Conservation (phyloP, 345 rosid genomes). For the Rhodomyrtus tomentosa region DNA sequence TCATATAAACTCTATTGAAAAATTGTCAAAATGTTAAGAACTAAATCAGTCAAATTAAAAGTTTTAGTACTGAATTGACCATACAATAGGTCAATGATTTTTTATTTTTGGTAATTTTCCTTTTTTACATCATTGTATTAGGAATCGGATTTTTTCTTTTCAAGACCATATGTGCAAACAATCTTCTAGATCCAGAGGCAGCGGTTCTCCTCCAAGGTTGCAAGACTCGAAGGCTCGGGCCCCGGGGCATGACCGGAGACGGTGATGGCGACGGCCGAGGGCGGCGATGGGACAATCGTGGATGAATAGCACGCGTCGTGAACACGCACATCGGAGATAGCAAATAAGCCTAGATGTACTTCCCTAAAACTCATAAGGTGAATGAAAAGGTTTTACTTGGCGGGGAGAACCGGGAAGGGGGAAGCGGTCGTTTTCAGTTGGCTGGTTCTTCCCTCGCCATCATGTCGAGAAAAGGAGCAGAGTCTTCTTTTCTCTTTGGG, state of each 20-base stretch:
- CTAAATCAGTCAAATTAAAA: too few species aligned
- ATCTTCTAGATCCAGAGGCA: not conserved
- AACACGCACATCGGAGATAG: not conserved
- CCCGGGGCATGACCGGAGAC: too few species aligned
- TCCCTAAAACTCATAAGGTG: not conserved
- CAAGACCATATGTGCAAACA: not conserved
- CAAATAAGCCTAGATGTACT: not conserved
- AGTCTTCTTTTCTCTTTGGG: not conserved
- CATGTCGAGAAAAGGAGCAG: not conserved
- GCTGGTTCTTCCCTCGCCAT: not conserved
- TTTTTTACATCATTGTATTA: not conserved
- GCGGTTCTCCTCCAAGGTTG: not conserved
- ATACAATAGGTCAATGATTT: too few species aligned
- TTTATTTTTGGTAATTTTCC: too few species aligned
- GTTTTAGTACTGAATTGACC: too few species aligned
- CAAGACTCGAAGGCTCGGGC: too few species aligned
- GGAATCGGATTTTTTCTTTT: not conserved
- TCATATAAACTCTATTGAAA: too few species aligned
- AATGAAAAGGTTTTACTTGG: not conserved
- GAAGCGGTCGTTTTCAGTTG: not conserved
- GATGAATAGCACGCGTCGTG: too few species aligned
- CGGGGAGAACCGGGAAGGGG: not conserved
- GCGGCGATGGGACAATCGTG: not conserved
- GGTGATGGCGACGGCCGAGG: too few species aligned
- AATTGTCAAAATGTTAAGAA: too few species aligned